Conservation (phyloP, 306 rosid genomes). For the Inga laurina region DNA sequence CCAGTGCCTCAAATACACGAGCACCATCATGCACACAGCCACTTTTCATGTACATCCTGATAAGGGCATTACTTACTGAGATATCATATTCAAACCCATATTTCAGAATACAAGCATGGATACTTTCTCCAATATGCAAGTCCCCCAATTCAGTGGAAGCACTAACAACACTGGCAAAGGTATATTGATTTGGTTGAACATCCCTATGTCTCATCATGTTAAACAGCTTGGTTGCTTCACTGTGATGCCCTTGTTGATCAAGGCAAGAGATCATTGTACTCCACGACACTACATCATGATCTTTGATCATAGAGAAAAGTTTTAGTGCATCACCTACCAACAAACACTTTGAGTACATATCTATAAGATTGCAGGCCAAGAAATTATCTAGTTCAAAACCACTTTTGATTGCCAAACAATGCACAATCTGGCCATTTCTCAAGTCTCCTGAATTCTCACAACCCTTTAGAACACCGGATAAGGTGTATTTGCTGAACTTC, state of each 20-base stretch:
- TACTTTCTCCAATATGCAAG: slow-evolving; percentile 38
- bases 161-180: slow-evolving; percentile 42
- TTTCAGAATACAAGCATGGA: slow-evolving; percentile 42
- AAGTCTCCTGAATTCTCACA: slow-evolving; percentile 41
- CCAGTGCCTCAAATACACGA: slow-evolving; percentile 36
- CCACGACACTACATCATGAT: slow-evolving; percentile 46
- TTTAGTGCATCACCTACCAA: slow-evolving; percentile 35
- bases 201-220: slow-evolving; percentile 32
- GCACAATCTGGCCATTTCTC: slow-evolving; percentile 35
- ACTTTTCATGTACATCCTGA: slow-evolving; percentile 46
- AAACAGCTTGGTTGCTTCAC: slow-evolving; percentile 40
- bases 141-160: slow-evolving; percentile 32
- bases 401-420: slow-evolving; percentile 40
- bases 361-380: slow-evolving; percentile 39
- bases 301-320: slow-evolving; percentile 26
- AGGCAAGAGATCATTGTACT: slow-evolving; percentile 47
- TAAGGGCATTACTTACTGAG: slow-evolving; percentile 38
- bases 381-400: slow-evolving; percentile 41
- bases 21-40: slow-evolving; percentile 33
- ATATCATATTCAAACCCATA: slow-evolving; percentile 37
- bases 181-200: slow-evolving; percentile 41
- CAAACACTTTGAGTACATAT: slow-evolving; percentile 37
- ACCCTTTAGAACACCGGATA: slow-evolving; percentile 42
- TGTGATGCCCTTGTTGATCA: slow-evolving; percentile 38
- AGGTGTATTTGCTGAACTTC: slow-evolving; percentile 33